Conservation (phyloP, 1,284 basidiomycete species). For the Coriolopsis trogii region DNA sequence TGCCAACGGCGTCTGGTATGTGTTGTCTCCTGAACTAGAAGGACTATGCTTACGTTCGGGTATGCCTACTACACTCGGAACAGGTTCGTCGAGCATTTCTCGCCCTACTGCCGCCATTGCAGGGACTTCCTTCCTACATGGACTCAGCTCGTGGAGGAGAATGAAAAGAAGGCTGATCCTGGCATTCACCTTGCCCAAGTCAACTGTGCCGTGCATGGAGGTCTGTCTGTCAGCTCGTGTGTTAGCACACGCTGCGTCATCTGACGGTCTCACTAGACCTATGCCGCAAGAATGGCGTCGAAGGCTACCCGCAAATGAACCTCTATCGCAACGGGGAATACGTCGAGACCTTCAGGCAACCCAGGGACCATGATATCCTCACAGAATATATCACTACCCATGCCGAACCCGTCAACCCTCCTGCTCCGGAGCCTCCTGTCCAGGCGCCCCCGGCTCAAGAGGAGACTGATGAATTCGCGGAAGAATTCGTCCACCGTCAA, state of each 20-base stretch:
- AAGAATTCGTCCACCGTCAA: slow-evolving; percentile 16
- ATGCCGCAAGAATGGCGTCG: slow-evolving; percentile 70
- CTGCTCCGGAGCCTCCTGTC: slow-evolving; percentile 17
- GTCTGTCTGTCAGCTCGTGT: slow-evolving; percentile 46
- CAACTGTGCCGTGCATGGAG: slow-evolving; percentile 83
- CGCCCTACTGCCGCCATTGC: slow-evolving; percentile 84
- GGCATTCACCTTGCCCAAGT: slow-evolving; percentile 82
- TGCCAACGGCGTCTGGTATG: slow-evolving; percentile 69
- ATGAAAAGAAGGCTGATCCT: slow-evolving; percentile 53
- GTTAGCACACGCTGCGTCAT: neutral
- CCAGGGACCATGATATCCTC: slow-evolving; percentile 53
- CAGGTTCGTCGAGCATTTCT: slow-evolving; percentile 77
- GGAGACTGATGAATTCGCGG: slow-evolving; percentile 8
- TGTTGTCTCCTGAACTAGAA: neutral
- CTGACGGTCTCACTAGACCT: slow-evolving; percentile 57
- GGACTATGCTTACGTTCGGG: neutral
- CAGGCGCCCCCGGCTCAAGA: slow-evolving; percentile 5
- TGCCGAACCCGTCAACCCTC: slow-evolving; percentile 35
- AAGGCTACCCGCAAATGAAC: slow-evolving; percentile 80
- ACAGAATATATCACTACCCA: slow-evolving; percentile 50
- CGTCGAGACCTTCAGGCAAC: slow-evolving; percentile 58
- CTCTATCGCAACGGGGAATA: slow-evolving; percentile 73
- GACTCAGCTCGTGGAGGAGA: slow-evolving; percentile 68
- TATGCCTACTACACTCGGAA: too few species aligned
- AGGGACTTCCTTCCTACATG: slow-evolving; percentile 82